Evolutionary conservation across 1,139 yeast genomes (phyloP).

Genomic region (Saccharomycopsis hybrid): DNA sequence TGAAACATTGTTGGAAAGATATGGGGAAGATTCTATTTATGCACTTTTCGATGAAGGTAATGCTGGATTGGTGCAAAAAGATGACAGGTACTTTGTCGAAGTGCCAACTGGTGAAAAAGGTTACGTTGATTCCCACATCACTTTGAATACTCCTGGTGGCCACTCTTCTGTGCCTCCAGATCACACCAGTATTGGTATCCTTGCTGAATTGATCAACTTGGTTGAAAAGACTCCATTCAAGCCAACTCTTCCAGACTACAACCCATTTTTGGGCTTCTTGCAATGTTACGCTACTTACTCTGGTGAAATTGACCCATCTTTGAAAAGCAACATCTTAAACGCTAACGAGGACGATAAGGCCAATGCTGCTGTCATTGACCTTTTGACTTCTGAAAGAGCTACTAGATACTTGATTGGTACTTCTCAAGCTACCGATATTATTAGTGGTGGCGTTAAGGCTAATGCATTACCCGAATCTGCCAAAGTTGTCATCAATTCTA

Average conservation of each 20-base stretch:
- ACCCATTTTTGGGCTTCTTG: conserved; percentile 43
- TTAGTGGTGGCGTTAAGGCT: conserved; percentile 54
- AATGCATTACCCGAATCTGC: conserved; percentile 52
- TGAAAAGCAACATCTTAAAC: conserved; percentile 33
- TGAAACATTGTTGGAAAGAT: conserved; percentile 38
- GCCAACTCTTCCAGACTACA: conserved; percentile 37
- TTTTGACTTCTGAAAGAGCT: conserved; percentile 26
- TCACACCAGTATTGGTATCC: conserved; percentile 66
- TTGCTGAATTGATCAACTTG: conserved; percentile 43
- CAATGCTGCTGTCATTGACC: conserved; percentile 31
- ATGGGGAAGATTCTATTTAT: conserved; percentile 51
- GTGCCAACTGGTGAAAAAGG: conserved; percentile 70
- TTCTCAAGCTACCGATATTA: conserved; percentile 55
- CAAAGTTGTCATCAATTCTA: conserved; percentile 38
- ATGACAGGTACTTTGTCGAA: conserved; percentile 44
- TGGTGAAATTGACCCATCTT: conserved; percentile 20
- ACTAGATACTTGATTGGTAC: conserved; percentile 40
- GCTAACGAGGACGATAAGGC: conserved; percentile 39
- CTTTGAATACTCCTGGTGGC: conserved; percentile 58
- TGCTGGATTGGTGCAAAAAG: conserved; percentile 32
- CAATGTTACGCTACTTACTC: conserved; percentile 44
- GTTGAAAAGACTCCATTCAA: conserved; percentile 47
- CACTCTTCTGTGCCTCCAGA: conserved; percentile 70
- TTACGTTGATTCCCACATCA: conserved; percentile 41
- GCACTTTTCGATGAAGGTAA: conserved; percentile 63